Evolutionary conservation across 805 yeast genomes (phyloP).

Genomic region (Pichia exigua): DNA sequence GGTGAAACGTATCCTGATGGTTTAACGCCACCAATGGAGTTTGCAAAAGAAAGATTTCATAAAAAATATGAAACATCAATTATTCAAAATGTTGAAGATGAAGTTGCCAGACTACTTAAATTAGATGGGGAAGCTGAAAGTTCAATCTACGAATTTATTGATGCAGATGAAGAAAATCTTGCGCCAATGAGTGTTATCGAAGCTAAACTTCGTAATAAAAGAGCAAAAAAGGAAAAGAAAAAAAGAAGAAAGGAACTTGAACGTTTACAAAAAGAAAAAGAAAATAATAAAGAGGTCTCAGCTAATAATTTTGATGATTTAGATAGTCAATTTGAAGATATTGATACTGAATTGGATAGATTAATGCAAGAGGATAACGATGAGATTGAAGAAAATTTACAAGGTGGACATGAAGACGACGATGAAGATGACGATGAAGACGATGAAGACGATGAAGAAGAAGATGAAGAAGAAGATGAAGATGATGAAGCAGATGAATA

Average conservation of each 20-base stretch:
- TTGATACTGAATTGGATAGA: conserved; percentile 19
- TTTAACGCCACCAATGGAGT: conserved; percentile 69
- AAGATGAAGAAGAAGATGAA: conserved; percentile 39
- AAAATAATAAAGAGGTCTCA: not conserved
- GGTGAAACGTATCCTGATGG: conserved; percentile 62
- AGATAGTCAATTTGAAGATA: conserved; percentile 26
- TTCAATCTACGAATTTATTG: conserved; percentile 66
- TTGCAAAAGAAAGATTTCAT: conserved; percentile 64
- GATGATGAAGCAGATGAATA: conserved; percentile 30
- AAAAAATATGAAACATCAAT: conserved; percentile 62
- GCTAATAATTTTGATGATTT: conserved; percentile 15
- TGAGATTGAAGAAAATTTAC: conserved; percentile 31
- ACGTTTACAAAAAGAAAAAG: not conserved
- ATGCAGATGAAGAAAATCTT: conserved; percentile 21
- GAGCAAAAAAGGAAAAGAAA: conserved; percentile 19
- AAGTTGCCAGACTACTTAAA: conserved; percentile 67
- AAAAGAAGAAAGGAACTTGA: conserved; percentile 12
- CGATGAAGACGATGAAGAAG: conserved; percentile 38
- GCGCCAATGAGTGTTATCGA: conserved; percentile 32
- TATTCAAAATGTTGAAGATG: conserved; percentile 68
- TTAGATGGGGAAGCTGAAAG: conserved; percentile 82
- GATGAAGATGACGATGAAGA: conserved; percentile 39
- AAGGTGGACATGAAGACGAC: conserved; percentile 31
- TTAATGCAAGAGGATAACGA: conserved; percentile 19
- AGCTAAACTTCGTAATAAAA: conserved; percentile 13